These are phyloP conservation scores for Ambispora gerdemannii DNA, from an alignment of 192 early-diverging fungal genomes.

Conservation along the genomic window DNA sequence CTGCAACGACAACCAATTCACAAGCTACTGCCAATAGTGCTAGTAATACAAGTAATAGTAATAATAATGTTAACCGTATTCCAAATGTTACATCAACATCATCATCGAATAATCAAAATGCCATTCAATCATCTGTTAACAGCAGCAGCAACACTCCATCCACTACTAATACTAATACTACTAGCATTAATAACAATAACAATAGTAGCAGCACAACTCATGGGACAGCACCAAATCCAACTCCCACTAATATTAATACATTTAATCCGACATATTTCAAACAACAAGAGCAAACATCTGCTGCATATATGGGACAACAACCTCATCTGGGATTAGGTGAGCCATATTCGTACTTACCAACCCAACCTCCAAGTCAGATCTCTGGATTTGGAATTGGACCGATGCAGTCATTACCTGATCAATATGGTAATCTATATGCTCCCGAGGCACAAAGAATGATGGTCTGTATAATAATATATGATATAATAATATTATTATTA, in stretches of 20 bases:
- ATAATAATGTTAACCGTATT: background rate
- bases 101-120: too few species aligned
- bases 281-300: constrained; percentile 38
- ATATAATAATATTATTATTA: background rate
- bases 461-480: constrained; percentile 46
- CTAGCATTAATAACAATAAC: too few species aligned
- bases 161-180: constrained; percentile 4
- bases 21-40: constrained; percentile 17
- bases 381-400: constrained; percentile 56
- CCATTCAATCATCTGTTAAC: too few species aligned
- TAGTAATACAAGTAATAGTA: constrained; percentile 8
- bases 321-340: constrained; percentile 49
- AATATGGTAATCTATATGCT: constrained; percentile 59
- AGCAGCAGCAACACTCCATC: too few species aligned
- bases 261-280: constrained; percentile 28
- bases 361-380: constrained; percentile 44
- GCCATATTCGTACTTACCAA: constrained; percentile 50
- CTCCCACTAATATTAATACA: constrained; percentile 24
- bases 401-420: constrained; percentile 50
- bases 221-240: constrained; percentile 10
- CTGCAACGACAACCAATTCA: too few species aligned
- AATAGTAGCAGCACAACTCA: constrained; percentile 24
- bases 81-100: background rate
- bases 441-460: constrained; percentile 64
- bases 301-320: constrained; percentile 55